Base-by-base conservation (phyloP, 1,139 yeast species). In the Geotrichum australiense region DNA sequence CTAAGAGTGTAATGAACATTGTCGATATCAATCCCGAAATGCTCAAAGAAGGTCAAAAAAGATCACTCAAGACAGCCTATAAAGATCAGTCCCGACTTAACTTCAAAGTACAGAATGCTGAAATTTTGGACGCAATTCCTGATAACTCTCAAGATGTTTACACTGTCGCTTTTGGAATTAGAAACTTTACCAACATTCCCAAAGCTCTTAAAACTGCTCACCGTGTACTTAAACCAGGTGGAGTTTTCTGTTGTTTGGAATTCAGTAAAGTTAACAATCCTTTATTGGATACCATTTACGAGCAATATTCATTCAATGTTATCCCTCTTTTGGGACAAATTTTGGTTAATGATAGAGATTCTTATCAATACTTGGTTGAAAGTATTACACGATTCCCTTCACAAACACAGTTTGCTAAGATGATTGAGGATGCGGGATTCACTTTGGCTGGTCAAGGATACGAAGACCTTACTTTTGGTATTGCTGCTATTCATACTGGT, bases 161-260 rank as follows among this genome's bases (percentile, higher is more conserved):
- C 64, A 91, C 99, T 2, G 87, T 91, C 55, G 94, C 97, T 3
- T 91, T 93, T 61, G 98, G 99, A 43, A 93, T 93, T 58, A 77
- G 99, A 65, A 91, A 91, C 64, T 93, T 93, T 62, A 91, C 99
- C 47, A 73, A 91, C 59, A 80, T 91, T 52, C 96, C 89, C 65
- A 87, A 86, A 7, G 98, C 97, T 23, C 73, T 91, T 55, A 74
- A 83, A 54, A 83, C 96, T 20, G 98, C 98, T 26, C 84, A 89
- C 68, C 76, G 99, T 55, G 94, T 89, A 23, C 74, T 91, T 58
- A 85, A 82, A 63, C 98, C 96, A n/a, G 98, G 99, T 57, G 99
- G 99, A 56, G 85, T 93, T 39, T 93, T 91, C 62, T 96, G 96
- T 29, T 89, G 97, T 64, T 73, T 91, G 48, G 99, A 91, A 63